phyloP scores from a whole-genome alignment of 140 eudicot species.

The Erigeron philadelphicus region DNA sequence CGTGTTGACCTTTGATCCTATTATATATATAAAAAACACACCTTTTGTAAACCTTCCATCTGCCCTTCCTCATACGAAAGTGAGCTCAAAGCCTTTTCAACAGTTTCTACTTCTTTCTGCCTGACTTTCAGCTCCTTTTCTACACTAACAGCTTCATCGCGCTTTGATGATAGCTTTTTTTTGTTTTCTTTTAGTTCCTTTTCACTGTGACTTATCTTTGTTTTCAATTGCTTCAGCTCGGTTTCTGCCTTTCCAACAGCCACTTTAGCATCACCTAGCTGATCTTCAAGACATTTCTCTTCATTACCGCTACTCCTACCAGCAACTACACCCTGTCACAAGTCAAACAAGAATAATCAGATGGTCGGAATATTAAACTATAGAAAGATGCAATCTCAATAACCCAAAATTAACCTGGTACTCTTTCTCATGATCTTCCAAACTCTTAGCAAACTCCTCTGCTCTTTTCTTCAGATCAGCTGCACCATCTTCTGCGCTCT shows the following conservation, averaged over 20 bases:
- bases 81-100: slow-evolving; percentile 55
- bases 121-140: slow-evolving; percentile 67
- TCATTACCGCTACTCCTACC: slow-evolving; percentile 93
- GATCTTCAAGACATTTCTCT: slow-evolving; percentile 97
- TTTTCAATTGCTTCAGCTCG: slow-evolving; percentile 78
- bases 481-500: slow-evolving; percentile 86
- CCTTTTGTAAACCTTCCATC: slow-evolving; percentile 80
- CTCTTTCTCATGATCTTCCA: slow-evolving; percentile 84
- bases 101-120: slow-evolving; percentile 68
- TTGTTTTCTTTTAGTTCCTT: slow-evolving; percentile 75
- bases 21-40: slow-evolving; percentile 23
- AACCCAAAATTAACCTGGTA: slow-evolving; percentile 52
- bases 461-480: slow-evolving; percentile 60
- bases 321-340: slow-evolving; percentile 75
- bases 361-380: background rate
- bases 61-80: slow-evolving; percentile 59
- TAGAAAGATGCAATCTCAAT: slow-evolving; percentile 3
- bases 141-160: slow-evolving; percentile 64
- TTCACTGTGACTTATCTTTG: slow-evolving; percentile 67
- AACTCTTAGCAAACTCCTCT: slow-evolving; percentile 60
- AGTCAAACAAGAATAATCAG: background rate
- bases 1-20: slow-evolving; percentile 15
- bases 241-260: slow-evolving; percentile 92
- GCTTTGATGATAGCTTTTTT: slow-evolving; percentile 52
- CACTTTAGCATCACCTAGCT: slow-evolving; percentile 83